Evolutionary conservation across 1,139 yeast genomes (phyloP).

Genomic region (Hanseniaspora gamundiae): DNA sequence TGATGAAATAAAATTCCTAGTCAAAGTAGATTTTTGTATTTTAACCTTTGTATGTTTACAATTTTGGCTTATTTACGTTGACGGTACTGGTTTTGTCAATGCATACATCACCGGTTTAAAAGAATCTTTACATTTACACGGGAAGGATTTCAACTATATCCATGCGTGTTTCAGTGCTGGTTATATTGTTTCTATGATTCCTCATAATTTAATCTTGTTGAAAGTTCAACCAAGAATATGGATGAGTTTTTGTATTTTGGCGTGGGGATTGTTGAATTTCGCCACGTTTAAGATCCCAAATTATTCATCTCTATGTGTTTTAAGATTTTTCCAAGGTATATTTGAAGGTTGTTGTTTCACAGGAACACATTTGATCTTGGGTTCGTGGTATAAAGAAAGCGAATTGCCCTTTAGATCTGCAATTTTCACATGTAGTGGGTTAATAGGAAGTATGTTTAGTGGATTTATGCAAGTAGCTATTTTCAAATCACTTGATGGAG

Average conservation of each 20-base stretch:
- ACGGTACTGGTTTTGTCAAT: conserved; percentile 32
- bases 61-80: conserved; percentile 44
- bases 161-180: conserved; percentile 51
- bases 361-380: conserved; percentile 43
- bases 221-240: conserved; percentile 42
- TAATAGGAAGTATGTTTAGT: conserved; percentile 40
- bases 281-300: conserved; percentile 35
- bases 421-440: conserved; percentile 40
- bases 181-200: conserved; percentile 45
- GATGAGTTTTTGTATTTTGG: conserved; percentile 40
- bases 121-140: conserved; percentile 38
- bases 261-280: conserved; percentile 45
- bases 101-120: conserved; percentile 56
- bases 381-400: conserved; percentile 40
- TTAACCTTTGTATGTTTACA: conserved; percentile 41
- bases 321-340: conserved; percentile 43
- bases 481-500: conserved; percentile 34
- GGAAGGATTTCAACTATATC: conserved; percentile 37
- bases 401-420: conserved; percentile 40
- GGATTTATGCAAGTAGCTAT: conserved; percentile 58
- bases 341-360: conserved; percentile 45
- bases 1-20: conserved; percentile 30
- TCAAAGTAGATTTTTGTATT: conserved; percentile 46
- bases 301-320: conserved; percentile 35
- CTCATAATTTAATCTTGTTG: conserved; percentile 39